These are phyloP conservation scores for Ceraceosorus bombacis DNA, from an alignment of 1,284 basidiomycete genomes.

Conservation along the genomic window DNA sequence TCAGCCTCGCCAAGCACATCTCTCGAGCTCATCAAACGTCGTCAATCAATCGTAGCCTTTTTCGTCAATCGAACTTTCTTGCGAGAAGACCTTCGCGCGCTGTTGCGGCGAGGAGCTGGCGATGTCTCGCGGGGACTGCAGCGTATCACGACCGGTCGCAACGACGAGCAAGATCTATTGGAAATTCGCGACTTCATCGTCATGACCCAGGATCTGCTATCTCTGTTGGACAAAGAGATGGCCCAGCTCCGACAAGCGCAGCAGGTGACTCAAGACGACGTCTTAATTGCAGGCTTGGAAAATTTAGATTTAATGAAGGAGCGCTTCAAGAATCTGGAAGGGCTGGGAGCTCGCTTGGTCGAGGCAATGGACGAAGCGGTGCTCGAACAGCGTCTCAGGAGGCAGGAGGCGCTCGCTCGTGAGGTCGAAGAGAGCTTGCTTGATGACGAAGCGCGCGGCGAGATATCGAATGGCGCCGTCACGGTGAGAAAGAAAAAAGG, in stretches of 20 bases:
- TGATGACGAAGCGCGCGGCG: slow-evolving; percentile 2
- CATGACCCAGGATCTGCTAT: slow-evolving; percentile 16
- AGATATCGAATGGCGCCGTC: slow-evolving; percentile 3
- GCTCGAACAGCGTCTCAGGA: slow-evolving; percentile 31
- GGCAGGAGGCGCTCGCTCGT: slow-evolving; percentile 28
- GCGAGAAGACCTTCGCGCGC: slow-evolving; percentile 27
- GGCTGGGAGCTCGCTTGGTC: slow-evolving; percentile 25
- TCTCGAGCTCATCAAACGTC: slow-evolving; percentile 21
- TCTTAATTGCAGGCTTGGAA: background rate
- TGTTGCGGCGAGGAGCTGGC: slow-evolving; percentile 27
- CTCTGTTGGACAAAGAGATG: slow-evolving; percentile 13
- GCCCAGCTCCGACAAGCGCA: background rate
- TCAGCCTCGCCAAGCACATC: slow-evolving; percentile 30
- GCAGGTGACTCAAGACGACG: background rate
- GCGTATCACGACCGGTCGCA: slow-evolving; percentile 29
- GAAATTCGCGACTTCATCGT: slow-evolving; percentile 40
- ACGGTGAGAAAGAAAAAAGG: slow-evolving; percentile 1
- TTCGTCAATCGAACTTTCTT: slow-evolving; percentile 22
- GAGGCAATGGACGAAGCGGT: slow-evolving; percentile 45
- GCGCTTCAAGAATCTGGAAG: slow-evolving; percentile 14
- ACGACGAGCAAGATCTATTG: slow-evolving; percentile 43
- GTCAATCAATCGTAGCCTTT: slow-evolving; percentile 34
- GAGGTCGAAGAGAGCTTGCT: slow-evolving; percentile 16
- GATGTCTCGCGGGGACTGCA: slow-evolving; percentile 41
- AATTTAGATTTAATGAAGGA: slow-evolving; percentile 7